Percentiles rank a stretch among this genome's conserved stretches.
These are phyloP conservation scores for Chlamydomonas asymmetrica DNA, from an alignment of 139 green algal genomes.

Conservation along the genomic window DNA sequence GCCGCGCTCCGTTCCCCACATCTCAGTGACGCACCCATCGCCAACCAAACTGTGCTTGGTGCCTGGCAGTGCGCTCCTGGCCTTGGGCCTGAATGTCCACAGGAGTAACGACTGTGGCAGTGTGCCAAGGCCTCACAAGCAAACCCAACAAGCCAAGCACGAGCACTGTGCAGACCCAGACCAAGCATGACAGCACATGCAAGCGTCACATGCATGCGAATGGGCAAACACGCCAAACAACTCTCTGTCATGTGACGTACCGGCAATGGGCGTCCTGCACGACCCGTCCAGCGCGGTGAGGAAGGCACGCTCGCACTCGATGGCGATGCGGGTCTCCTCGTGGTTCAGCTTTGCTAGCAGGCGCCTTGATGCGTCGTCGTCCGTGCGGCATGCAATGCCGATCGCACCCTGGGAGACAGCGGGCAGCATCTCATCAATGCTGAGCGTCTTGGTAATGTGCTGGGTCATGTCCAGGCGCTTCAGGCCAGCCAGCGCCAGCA, in stretches of 20 bases:
- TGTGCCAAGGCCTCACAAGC: too few species aligned
- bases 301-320: conserved; percentile 95
- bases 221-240: too few species aligned
- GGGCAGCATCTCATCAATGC: conserved; percentile 93
- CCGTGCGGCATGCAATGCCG: conserved; percentile 93
- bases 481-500: conserved; percentile 94
- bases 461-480: conserved; percentile 95
- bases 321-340: conserved; percentile 93
- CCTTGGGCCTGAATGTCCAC: too few species aligned
- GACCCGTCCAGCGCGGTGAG: conserved; percentile 94
- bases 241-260: too few species aligned
- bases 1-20: too few species aligned
- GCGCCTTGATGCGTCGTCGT: conserved; percentile 66
- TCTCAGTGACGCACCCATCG: too few species aligned
- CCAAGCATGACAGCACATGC: not conserved
- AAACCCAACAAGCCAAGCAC: not conserved
- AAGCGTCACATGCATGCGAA: not conserved
- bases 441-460: conserved; percentile 89
- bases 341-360: conserved; percentile 94
- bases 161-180: not conserved
- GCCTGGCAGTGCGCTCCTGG: too few species aligned
- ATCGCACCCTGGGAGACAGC: conserved; percentile 96
- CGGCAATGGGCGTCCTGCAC: conserved; percentile 97
- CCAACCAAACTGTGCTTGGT: conserved; percentile 61
- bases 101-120: too few species aligned